phyloP scores from a whole-genome alignment of 2,329 filamentous ascomycete species.

The Phialophora expanda region DNA sequence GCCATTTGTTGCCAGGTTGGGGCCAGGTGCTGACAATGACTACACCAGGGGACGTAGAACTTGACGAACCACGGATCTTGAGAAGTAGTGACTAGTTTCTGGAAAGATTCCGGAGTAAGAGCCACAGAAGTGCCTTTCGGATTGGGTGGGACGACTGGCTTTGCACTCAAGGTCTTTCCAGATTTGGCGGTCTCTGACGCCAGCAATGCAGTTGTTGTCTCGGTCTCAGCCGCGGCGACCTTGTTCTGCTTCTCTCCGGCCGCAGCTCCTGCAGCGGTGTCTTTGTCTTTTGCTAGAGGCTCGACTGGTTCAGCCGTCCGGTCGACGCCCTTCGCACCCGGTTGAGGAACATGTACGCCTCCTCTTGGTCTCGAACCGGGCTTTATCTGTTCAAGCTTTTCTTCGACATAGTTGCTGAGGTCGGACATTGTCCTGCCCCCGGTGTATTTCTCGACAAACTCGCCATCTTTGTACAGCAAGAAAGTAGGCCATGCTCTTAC shows the following conservation, averaged over 20 bases:
- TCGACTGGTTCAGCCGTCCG: slow-evolving; percentile 47
- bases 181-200: slow-evolving; percentile 46
- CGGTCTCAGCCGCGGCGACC: slow-evolving; percentile 43
- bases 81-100: slow-evolving; percentile 81
- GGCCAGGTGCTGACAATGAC: slow-evolving; percentile 90
- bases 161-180: slow-evolving; percentile 58
- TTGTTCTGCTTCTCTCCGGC: slow-evolving; percentile 52
- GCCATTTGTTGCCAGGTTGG: slow-evolving; percentile 89
- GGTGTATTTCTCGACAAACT: slow-evolving; percentile 65
- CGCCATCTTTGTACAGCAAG: slow-evolving; percentile 78
- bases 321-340: slow-evolving; percentile 64
- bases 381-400: slow-evolving; percentile 74
- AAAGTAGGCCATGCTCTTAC: slow-evolving; percentile 78
- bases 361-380: slow-evolving; percentile 77
- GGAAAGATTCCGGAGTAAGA: slow-evolving; percentile 83
- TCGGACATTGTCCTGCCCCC: slow-evolving; percentile 71
- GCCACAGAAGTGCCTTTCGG: slow-evolving; percentile 74
- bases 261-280: slow-evolving; percentile 46
- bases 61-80: slow-evolving; percentile 98
- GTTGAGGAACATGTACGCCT: slow-evolving; percentile 71
- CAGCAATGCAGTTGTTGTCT: slow-evolving; percentile 43
- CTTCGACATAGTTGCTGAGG: slow-evolving; percentile 75
- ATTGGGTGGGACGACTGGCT: slow-evolving; percentile 66
- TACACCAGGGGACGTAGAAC: slow-evolving; percentile 97
- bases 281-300: slow-evolving; percentile 51